Evolutionary conservation across 352 stramenopile species (phyloP).

Genomic region (Phytophthora sp.): DNA sequence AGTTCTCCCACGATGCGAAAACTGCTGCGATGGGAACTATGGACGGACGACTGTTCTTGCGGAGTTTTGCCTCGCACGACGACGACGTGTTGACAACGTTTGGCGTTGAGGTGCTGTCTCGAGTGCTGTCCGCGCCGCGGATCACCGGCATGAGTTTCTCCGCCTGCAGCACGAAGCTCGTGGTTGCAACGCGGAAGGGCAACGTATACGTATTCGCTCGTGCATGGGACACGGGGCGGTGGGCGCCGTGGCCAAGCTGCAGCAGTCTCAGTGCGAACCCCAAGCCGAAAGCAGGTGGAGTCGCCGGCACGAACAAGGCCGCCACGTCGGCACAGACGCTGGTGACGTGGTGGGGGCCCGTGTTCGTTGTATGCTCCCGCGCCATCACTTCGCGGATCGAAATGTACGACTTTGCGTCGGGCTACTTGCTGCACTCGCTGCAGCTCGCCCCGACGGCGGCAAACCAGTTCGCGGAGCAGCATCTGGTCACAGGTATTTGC

Average conservation of each 20-base stretch:
- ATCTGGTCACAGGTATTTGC: slow-evolving; percentile 43
- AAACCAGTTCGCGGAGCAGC: slow-evolving; percentile 32
- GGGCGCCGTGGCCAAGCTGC: slow-evolving; percentile 30
- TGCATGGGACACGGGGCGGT: slow-evolving; percentile 7
- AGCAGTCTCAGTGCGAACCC: slow-evolving; percentile 47
- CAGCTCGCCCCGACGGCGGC: slow-evolving; percentile 18
- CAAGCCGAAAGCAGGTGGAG: slow-evolving; percentile 33
- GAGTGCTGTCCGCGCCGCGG: slow-evolving; percentile 55
- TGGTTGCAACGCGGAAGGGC: slow-evolving; percentile 63
- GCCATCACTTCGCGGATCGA: slow-evolving; percentile 42
- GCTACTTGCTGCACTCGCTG: slow-evolving; percentile 51
- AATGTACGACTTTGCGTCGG: slow-evolving; percentile 51
- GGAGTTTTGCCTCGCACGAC: slow-evolving; percentile 12
- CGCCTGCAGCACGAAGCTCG: slow-evolving; percentile 25
- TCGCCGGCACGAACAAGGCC: slow-evolving; percentile 12
- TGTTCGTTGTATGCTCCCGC: slow-evolving; percentile 57
- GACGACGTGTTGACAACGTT: slow-evolving; percentile 15
- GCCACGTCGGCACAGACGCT: slow-evolving; percentile 52
- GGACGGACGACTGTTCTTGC: slow-evolving; percentile 61
- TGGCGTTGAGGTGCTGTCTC: slow-evolving; percentile 30
- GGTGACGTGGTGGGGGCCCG: slow-evolving; percentile 51
- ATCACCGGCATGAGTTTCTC: slow-evolving; percentile 66
- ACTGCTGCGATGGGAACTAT: slow-evolving; percentile 48
- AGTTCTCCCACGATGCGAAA: slow-evolving; percentile 39
- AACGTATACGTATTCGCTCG: slow-evolving; percentile 62